phyloP scores from a whole-genome alignment of 208 protist species.

The Trypanosoma cruzi region DNA sequence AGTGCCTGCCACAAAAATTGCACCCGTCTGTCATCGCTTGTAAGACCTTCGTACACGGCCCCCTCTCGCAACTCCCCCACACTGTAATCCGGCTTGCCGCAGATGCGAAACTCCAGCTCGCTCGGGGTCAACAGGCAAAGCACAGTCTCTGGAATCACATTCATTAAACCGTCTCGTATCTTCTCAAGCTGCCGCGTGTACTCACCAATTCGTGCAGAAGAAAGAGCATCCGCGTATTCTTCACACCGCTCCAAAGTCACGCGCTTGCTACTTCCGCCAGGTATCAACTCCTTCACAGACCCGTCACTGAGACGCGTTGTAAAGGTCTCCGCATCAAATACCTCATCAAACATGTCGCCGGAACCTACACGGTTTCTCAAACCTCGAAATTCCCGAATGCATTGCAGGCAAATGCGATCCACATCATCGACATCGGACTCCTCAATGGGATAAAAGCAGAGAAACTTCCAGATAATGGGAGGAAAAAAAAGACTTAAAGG shows the following conservation, averaged over 20 bases:
- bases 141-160: conserved; percentile 84
- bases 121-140: conserved; percentile 83
- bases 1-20: conserved; percentile 91
- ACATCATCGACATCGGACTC: conserved; percentile 76
- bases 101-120: conserved; percentile 90
- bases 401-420: conserved; percentile 87
- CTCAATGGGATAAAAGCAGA: conserved; percentile 69
- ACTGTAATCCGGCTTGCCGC: conserved; percentile 90
- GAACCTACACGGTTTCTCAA: conserved; percentile 34
- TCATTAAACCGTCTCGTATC: conserved; percentile 86
- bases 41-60: conserved; percentile 86
- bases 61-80: conserved; percentile 82
- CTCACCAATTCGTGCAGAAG: conserved; percentile 80
- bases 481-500: conserved; percentile 92
- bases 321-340: conserved; percentile 88
- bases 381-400: conserved; percentile 77
- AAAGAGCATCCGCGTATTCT: conserved; percentile 82
- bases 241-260: conserved; percentile 77
- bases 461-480: conserved; percentile 91
- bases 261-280: conserved; percentile 48
- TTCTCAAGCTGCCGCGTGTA: conserved; percentile 70
- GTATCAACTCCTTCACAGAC: conserved; percentile 72
- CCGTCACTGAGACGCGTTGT: conserved; percentile 84
- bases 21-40: conserved; percentile 81
- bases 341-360: conserved; percentile 71